Base-by-base conservation (phyloP, 305 asterid species). In the Fraxinus paxiana region DNA sequence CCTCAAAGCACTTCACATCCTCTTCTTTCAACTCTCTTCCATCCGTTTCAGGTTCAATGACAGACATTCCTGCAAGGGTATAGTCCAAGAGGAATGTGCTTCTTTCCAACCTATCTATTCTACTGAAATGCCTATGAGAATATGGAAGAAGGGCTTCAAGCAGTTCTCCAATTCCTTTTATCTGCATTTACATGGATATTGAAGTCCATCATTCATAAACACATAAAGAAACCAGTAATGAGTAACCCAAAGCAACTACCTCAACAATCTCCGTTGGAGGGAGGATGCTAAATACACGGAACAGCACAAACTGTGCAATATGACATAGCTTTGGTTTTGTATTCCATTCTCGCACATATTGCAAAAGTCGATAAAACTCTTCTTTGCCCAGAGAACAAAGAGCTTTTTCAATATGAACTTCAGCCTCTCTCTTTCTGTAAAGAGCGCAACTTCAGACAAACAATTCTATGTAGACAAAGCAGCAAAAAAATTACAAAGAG, bases 331-430 rank as follows among this genome's bases (percentile, higher is more conserved):
- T 96, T 30, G 99, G 97, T 81, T 96, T 96, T 51, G 98, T 88
- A 78, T 96, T 96, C 98, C 99, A 96, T 80, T 94, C 99, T 83
- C 94, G 85, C 63, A 92, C 83, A 83, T 92, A 96, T 82, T 91
- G 97, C 89, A 96, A 80, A 83, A 96, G 93, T 82, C 82, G 37
- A 38, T 59, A 82, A 54, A 89, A 76, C 81, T 96, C 92, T 81
- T 96, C 97, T 87, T 88, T 91, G 81, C 85, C 83, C 80, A 95
- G 87, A 76, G 88, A 86, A 80, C 59, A 37, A 59, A 95, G 86
- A 74, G 95, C 97, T 85, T 92, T 91, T 76, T 83, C 93, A 20
- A 92, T 86, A 72, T 83, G 90, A 73, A 78, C 84, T 48, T 83
- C 86, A 0, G 86, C 90, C 6, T 91, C 87, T 46, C 70, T 61